Base-by-base conservation (phyloP, 352 stramenopile genomes). In the Phytophthora europaea region DNA sequence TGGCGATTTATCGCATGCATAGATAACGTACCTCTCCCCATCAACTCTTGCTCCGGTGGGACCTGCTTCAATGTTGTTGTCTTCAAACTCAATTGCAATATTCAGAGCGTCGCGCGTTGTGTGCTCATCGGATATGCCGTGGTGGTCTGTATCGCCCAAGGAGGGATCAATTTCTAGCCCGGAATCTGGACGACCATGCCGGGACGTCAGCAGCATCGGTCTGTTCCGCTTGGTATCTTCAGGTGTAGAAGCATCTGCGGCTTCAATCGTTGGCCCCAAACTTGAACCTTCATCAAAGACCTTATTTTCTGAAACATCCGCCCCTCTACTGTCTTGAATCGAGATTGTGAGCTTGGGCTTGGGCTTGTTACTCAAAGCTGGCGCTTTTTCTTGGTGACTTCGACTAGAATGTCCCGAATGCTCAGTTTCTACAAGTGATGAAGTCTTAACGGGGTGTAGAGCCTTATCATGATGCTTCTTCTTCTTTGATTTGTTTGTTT, bases 41-140 rank as follows among this genome's bases (percentile, higher is more conserved):
- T 70, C 56, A 55, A 52, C 15, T 51, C 12, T 59, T 28, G 53
- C 18, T 4, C n/a, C n/a, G 31, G 34, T 5, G 4, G n/a, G 45
- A 2, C 13, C 12, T 51, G 57, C 47, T 8, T 54, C 47, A 33
- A 34, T 45, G 31, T 36, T 23, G 48, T 28, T 8, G 40, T 81
- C 67, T 36, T 86, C 83, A 53, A 90, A 89, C 12, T 71, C 83
- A 62, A 85, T 89, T 15, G 73, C 53, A 78, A 71, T 50, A 61
- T 72, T 72, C 7, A 73, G 26, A n/a, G 62, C 43, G 23, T 77
- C 62, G 33, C 68, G 61, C 16, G 57, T 15, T 18, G 61, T 48
- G 16, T 75, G 31, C 34, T 70, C 56, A 1, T 76, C 67, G 13
- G 28, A 75, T 15, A 48, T 56, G 38, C 73, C 61, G 22, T 70